phyloP scores from a whole-genome alignment of 2,329 filamentous ascomycete genomes.

The Alternaria rosae region DNA sequence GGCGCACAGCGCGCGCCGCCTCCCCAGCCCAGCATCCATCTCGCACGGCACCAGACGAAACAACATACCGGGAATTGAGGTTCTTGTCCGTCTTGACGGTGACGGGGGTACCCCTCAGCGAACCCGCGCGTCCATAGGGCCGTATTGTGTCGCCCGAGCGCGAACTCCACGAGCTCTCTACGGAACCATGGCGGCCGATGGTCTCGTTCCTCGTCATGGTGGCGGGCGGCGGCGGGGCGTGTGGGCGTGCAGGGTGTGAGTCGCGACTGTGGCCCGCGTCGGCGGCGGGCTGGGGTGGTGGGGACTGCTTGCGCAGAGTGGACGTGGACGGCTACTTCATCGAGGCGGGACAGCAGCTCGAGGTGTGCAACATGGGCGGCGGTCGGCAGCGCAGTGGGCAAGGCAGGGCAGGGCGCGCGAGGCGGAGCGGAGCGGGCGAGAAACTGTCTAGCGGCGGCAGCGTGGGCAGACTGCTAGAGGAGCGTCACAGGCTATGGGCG shows the following conservation, averaged over 20 bases:
- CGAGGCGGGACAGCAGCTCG: conserved; percentile 36
- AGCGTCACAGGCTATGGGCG: not conserved
- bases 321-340: conserved; percentile 51
- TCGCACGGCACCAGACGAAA: conserved; percentile 14
- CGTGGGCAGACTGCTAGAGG: not conserved
- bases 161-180: conserved; percentile 72
- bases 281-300: conserved; percentile 22
- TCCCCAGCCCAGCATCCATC: conserved; percentile 1
- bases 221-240: conserved; percentile 18
- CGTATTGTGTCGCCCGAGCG: conserved; percentile 71
- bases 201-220: conserved; percentile 72
- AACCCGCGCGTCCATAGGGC: conserved; percentile 48
- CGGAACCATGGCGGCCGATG: conserved; percentile 69
- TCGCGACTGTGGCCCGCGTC: conserved; percentile 29
- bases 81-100: conserved; percentile 66
- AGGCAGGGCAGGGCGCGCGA: conserved; percentile 13
- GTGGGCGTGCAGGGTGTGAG: conserved; percentile 14
- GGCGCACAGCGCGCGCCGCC: conserved; percentile 29
- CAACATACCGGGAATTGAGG: conserved; percentile 53
- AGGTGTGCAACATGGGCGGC: conserved; percentile 32
- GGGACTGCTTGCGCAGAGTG: conserved; percentile 43
- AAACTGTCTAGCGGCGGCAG: not conserved
- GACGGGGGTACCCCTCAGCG: conserved; percentile 48
- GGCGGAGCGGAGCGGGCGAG: conserved; percentile 5
- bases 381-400: conserved; percentile 7